These are phyloP conservation scores for Sarocladium brachiariae DNA, from an alignment of 2,329 filamentous ascomycete species.

Conservation along the genomic window DNA sequence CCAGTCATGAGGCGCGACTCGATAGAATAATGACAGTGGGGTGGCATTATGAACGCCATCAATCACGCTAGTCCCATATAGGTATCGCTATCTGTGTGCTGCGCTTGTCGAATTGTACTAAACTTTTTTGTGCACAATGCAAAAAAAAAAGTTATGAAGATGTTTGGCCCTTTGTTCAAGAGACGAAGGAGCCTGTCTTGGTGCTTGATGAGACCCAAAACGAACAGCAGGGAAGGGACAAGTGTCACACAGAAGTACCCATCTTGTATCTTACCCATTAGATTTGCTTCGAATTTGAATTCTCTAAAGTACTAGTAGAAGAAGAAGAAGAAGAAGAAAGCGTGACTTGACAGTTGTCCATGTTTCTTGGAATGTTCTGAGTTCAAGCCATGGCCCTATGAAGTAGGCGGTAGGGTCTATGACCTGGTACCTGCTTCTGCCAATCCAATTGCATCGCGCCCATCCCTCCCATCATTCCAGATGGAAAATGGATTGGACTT, in stretches of 20 bases:
- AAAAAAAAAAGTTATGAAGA: slow-evolving; percentile 8
- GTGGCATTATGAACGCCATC: background rate
- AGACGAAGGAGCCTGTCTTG: slow-evolving; percentile 3
- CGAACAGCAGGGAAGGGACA: background rate
- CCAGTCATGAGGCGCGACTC: background rate
- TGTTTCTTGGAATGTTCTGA: background rate
- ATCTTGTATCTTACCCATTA: too few species aligned
- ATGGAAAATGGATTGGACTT: background rate
- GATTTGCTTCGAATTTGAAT: too few species aligned
- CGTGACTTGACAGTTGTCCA: too few species aligned
- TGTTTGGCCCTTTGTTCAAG: background rate
- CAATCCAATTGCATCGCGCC: background rate
- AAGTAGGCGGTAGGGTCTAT: slow-evolving; percentile 6
- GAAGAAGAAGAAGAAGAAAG: too few species aligned
- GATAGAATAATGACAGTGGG: background rate
- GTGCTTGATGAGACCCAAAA: background rate
- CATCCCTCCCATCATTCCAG: background rate
- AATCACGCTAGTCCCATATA: background rate
- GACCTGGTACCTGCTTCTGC: slow-evolving; percentile 9
- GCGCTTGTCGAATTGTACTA: background rate
- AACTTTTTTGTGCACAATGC: background rate
- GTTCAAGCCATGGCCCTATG: background rate
- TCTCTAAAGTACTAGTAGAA: too few species aligned
- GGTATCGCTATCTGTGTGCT: background rate
- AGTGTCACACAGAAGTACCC: too few species aligned